A percentile compares a stretch with the other conserved stretches of the same genome.
phyloP scores from a whole-genome alignment of 2,329 filamentous ascomycete species.

The Emericellopsis atlantica region DNA sequence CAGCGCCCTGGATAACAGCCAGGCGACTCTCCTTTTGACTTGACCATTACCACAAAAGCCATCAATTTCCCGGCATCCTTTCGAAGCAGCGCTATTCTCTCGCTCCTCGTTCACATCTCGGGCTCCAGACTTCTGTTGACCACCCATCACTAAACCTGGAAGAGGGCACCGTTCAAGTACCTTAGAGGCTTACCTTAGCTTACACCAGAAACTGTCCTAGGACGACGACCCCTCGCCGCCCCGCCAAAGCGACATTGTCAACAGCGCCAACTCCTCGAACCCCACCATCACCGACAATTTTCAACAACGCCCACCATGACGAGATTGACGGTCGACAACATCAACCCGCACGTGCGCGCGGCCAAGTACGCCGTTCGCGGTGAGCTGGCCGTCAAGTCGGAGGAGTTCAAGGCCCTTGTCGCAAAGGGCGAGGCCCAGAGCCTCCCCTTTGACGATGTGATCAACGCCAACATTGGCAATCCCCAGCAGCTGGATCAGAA shows the following conservation, averaged over 20 bases:
- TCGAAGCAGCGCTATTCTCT: too few species aligned
- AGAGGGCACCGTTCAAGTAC: too few species aligned
- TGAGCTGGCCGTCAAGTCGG: conserved; percentile 86
- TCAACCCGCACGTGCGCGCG: conserved; percentile 77
- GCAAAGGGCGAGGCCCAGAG: conserved; percentile 36
- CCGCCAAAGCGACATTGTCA: not conserved
- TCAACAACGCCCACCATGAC: conserved; percentile 14
- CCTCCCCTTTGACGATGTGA: conserved; percentile 80
- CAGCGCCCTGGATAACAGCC: not conserved
- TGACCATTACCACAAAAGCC: too few species aligned
- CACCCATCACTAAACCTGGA: too few species aligned
- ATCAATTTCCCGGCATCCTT: too few species aligned
- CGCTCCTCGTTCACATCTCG: too few species aligned
- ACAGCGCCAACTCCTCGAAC: conserved; percentile 6
- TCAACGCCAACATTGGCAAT: conserved; percentile 98
- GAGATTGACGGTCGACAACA: conserved; percentile 66
- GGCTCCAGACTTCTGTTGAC: too few species aligned
- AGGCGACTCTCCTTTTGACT: not conserved
- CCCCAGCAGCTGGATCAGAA: conserved; percentile 98
- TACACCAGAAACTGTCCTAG: not conserved
- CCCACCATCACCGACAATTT: conserved; percentile 17
- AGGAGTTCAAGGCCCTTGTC: conserved; percentile 73
- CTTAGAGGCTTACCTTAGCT: not conserved
- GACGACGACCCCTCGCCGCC: not conserved
- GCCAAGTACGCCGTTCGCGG: conserved; percentile 96